Evolutionary conservation across 2,329 filamentous ascomycete species (phyloP).

Genomic region (Alternaria arborescens): DNA sequence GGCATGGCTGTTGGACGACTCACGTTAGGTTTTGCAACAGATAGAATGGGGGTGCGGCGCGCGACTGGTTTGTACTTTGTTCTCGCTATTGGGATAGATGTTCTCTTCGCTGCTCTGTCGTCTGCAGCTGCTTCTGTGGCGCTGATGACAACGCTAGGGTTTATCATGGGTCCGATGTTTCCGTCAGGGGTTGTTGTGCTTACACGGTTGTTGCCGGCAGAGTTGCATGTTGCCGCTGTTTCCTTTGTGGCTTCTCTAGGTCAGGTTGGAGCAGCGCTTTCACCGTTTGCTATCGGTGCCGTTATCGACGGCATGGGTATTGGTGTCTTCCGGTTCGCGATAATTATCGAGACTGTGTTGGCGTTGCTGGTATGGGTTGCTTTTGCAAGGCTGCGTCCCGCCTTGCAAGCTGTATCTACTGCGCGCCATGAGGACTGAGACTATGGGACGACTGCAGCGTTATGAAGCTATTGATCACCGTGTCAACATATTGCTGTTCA

Average conservation of each 20-base stretch:
- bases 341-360: slow-evolving; percentile 32
- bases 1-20: slow-evolving; percentile 56
- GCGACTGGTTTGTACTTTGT: slow-evolving; percentile 39
- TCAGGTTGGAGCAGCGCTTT: slow-evolving; percentile 55
- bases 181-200: slow-evolving; percentile 54
- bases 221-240: slow-evolving; percentile 56
- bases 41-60: slow-evolving; percentile 38
- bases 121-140: slow-evolving; percentile 37
- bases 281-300: slow-evolving; percentile 57
- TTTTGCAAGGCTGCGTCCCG: slow-evolving; percentile 21
- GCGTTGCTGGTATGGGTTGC: slow-evolving; percentile 36
- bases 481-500: neutral
- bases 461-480: neutral
- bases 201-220: slow-evolving; percentile 48
- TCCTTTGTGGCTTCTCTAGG: slow-evolving; percentile 57
- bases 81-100: slow-evolving; percentile 28
- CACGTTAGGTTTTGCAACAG: slow-evolving; percentile 36
- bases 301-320: slow-evolving; percentile 53
- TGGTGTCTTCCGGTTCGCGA: slow-evolving; percentile 47
- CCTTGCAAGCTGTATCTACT: neutral
- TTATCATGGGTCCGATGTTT: slow-evolving; percentile 55
- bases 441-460: neutral
- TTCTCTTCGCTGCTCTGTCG: slow-evolving; percentile 30
- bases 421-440: neutral
- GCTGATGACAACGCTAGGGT: slow-evolving; percentile 48